Evolutionary conservation across 2,329 filamentous ascomycete species (phyloP), one percentile per base, ranked within the genome.

Genomic region (Samsoniella hepiali): DNA sequence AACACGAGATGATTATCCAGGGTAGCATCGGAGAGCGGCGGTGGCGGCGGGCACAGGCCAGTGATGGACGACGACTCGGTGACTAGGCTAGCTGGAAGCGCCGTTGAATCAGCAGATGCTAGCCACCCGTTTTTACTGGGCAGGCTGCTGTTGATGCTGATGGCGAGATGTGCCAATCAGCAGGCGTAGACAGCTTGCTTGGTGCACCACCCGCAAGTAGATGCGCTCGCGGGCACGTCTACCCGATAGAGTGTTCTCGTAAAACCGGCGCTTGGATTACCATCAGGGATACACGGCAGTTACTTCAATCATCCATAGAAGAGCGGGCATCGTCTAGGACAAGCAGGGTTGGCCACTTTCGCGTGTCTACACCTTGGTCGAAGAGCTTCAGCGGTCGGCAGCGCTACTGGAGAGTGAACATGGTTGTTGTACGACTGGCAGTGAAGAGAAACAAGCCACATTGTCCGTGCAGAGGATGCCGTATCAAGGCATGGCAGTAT

Each of bases 151-250:
- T 1, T 22, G 7, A 29, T 50, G 56, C 11, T 44, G 56, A 49
- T 7, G n/a, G 11, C 27, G 34, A 6, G n/a, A 27, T 38, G 32
- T 58, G 32, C 57, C 57, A 59, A 59, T 59, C 57, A 59, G 44
- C 34, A 31, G 27, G 7, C 42, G 8, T 7, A 15, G 42, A 50
- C 13, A n/a, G 50, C 7, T n/a, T 22, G n/a, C 50, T 36, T 32
- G 9, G n/a, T 31, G 31, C 40, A n/a, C n/a, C 31, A 10, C 11
- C n/a, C 6, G 31, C 29, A 47, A 22, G 54, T 27, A 13, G 15
- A 31, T 7, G 22, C 22, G 13, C 11, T 49, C 15, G 45, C 22
- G 27, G 45, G 15, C 3, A 5, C 8, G 45, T 29, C 22, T 49
- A 15, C 22, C 11, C 29, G 13, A 17, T 31, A 29, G 10, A 31